These are phyloP conservation scores for Capsicum chinense DNA, from an alignment of 257 asterid species.

Conservation along the genomic window DNA sequence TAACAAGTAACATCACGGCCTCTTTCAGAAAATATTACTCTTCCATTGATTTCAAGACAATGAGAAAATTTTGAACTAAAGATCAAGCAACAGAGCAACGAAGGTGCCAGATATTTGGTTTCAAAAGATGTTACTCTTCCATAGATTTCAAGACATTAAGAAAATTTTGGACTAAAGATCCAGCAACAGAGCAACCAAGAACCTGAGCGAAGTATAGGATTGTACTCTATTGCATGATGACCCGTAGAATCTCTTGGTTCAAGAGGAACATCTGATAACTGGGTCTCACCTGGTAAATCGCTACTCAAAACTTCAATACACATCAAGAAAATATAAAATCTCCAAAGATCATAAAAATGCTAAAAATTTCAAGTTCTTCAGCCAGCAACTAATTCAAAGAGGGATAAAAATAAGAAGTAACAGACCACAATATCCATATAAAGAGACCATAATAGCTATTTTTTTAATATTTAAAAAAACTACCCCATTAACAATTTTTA, in stretches of 20 bases:
- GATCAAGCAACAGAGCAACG: no score
- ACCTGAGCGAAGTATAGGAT: conserved; percentile 84
- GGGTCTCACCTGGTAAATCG: conserved; percentile 58
- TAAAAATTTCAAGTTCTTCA: background rate
- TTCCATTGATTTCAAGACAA: no score
- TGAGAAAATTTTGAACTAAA: no score
- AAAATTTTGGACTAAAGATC: no score
- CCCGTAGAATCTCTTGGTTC: conserved; percentile 50
- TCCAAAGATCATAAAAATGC: conserved; percentile 1
- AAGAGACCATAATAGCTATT: no score
- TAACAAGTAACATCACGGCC: background rate
- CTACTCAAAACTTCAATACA: conserved; percentile 31
- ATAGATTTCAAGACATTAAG: no score
- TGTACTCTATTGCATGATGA: conserved; percentile 45
- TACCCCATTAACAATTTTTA: background rate
- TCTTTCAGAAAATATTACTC: no score
- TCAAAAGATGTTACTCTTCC: no score
- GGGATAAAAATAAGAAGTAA: background rate
- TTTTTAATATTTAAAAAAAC: background rate
- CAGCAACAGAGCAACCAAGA: conserved; percentile 46
- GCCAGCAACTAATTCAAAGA: background rate
- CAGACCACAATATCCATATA: background rate
- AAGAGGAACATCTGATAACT: conserved; percentile 42
- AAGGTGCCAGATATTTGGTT: no score
- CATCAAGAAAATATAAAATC: conserved; percentile 23